These are phyloP conservation scores for Yarrowia deformans DNA, from an alignment of 805 yeast species.

Conservation along the genomic window DNA sequence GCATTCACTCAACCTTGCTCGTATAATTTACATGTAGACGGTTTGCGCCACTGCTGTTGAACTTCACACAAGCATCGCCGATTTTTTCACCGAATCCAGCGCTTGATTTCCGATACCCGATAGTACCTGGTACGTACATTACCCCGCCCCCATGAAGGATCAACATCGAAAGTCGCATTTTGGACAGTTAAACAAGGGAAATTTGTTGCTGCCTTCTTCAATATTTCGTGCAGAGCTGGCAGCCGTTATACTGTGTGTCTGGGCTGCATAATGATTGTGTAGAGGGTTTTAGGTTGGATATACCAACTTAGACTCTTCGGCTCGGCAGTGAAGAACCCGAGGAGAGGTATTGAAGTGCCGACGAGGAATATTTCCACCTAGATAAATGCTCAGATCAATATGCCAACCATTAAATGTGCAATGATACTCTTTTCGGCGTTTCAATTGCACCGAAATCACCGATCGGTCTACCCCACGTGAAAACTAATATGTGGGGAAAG, in stretches of 20 bases:
- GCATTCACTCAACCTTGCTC: too few relatives aligned
- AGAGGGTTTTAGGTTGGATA: slow-evolving; percentile 10
- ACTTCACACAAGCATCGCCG: too few relatives aligned
- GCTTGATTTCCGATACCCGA: too few relatives aligned
- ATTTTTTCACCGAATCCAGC: too few relatives aligned
- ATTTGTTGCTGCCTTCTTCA: not conserved
- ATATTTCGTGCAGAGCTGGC: not conserved
- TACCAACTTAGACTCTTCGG: not conserved
- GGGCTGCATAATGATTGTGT: slow-evolving; percentile 13
- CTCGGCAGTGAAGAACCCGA: not conserved
- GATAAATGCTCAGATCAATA: too few relatives aligned
- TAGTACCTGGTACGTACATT: too few relatives aligned
- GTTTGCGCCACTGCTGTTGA: too few relatives aligned
- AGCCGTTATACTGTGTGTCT: not conserved
- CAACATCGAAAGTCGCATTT: not conserved
- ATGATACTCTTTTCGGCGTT: not conserved
- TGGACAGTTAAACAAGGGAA: not conserved
- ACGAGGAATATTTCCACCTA: not conserved
- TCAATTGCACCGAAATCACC: not conserved
- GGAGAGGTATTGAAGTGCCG: not conserved
- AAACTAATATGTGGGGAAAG: slow-evolving; percentile 8
- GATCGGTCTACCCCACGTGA: slow-evolving; percentile 14
- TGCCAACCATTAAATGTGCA: not conserved
- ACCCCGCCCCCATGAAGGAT: not conserved
- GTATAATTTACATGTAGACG: too few relatives aligned